Evolutionary conservation across 225 moss, liverwort and hornwort genomes (phyloP), one percentile per base, ranked within the genome.

Genomic region (Sphagnum tenellum): DNA sequence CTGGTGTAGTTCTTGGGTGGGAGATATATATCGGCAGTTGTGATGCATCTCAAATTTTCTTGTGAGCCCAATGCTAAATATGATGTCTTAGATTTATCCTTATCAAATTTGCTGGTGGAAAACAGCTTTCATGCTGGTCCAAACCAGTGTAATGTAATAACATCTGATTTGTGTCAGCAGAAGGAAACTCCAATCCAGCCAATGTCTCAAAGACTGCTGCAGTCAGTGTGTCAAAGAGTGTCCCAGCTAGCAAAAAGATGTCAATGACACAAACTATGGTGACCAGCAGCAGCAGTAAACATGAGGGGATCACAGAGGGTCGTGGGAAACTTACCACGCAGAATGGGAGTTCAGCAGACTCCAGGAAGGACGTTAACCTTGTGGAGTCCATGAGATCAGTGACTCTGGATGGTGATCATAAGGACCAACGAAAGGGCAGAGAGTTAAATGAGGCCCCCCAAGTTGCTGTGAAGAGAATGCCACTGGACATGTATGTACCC

Each of bases 401-500:
- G 72, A 77, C 75, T 12, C 59, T 82, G 47, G 71, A 70, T 52
- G 70, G 63, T 60, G 74, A 76, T 53, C 11, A 71, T 14, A 70
- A 65, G 68, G 77, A 76, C 14, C 64, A 59, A 47, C 71, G 45
- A 7, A 71, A 74, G 62, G 63, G 49, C 49, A 68, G 68, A 51
- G 74, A 72, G 48, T 29, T 63, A 47, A 64, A 13, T 48, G 60
- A 60, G 44, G 12, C 57, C 55, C n/a, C 67, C 9, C 29, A 29
- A n/a, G 52, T 52, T 4, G 68, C 8, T 64, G 51, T 12, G 59
- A 65, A 46, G 12, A 58, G 50, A 29, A 63, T 56, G 61, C 48
- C 62, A 60, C 57, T 80, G 63, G 83, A 81, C 49, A 67, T 72
- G 4, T 98, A 89, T 71, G 67, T 75, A 45, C 93, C 98, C 62